A percentile compares a stretch with the other conserved stretches of the same genome.
phyloP scores from a whole-genome alignment of 1,139 yeast species.

The Sugiyamaella pinicola region DNA sequence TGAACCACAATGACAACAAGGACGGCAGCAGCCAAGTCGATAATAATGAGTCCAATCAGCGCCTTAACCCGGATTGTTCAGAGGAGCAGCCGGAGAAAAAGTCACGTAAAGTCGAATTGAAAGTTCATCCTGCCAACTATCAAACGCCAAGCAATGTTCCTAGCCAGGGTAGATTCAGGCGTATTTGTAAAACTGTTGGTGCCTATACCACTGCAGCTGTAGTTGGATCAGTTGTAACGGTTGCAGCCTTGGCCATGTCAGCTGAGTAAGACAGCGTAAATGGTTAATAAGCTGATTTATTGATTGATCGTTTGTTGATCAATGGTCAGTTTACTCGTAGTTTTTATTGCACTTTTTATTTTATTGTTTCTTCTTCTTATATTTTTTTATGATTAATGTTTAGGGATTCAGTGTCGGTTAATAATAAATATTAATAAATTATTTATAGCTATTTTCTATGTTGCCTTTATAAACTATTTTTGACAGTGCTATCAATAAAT shows the following conservation, averaged over 20 bases:
- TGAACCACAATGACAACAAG: too few relatives aligned
- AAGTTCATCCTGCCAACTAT: neutral
- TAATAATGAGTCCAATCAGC: neutral
- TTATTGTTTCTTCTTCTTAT: conserved; percentile 12
- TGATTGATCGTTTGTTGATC: conserved; percentile 12
- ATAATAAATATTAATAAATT: neutral
- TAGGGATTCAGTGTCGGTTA: conserved; percentile 4
- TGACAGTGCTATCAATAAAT: too few relatives aligned
- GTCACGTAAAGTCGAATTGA: conserved; percentile 2
- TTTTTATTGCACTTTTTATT: conserved; percentile 2
- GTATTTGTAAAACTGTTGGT: conserved; percentile 19
- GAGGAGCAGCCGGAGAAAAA: conserved; percentile 5
- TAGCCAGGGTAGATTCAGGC: neutral
- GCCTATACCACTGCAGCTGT: conserved; percentile 26
- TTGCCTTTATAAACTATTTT: too few relatives aligned
- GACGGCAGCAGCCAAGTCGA: too few relatives aligned
- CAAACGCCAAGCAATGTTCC: neutral
- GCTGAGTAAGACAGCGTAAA: conserved; percentile 18
- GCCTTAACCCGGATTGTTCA: neutral
- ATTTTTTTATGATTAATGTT: conserved; percentile 12
- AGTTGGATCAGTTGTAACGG: conserved; percentile 33
- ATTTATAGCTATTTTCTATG: neutral
- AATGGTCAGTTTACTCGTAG: too few relatives aligned
- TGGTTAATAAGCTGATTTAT: too few relatives aligned
- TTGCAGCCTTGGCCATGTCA: conserved; percentile 32